These are phyloP conservation scores for Syncephalastrum sp. DNA, from an alignment of 371 early-diverging fungal species.

Conservation along the genomic window DNA sequence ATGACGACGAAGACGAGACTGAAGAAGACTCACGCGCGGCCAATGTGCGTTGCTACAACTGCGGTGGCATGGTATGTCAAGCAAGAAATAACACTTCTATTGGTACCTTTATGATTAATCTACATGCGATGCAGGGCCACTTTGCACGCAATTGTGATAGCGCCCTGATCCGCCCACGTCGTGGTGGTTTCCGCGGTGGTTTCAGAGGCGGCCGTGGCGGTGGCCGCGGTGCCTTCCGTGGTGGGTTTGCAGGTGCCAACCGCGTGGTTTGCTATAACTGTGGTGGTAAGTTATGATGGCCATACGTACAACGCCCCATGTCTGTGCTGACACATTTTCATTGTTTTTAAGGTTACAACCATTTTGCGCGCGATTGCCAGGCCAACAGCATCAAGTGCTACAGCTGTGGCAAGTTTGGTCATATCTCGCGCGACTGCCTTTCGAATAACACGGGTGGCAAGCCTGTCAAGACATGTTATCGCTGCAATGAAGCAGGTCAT, in stretches of 20 bases:
- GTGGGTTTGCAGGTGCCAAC: slow-evolving; percentile 12
- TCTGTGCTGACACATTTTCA: not conserved
- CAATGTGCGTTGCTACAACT: slow-evolving; percentile 52
- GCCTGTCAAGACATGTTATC: slow-evolving; percentile 37
- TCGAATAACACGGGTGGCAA: slow-evolving; percentile 11
- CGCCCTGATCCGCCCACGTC: slow-evolving; percentile 27
- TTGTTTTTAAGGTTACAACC: slow-evolving; percentile 45
- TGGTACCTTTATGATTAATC: slow-evolving; percentile 1
- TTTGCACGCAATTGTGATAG: slow-evolving; percentile 58
- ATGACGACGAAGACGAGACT: no score
- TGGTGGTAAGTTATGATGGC: slow-evolving; percentile 25
- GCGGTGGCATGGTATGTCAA: slow-evolving; percentile 52
- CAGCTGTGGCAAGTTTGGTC: slow-evolving; percentile 59
- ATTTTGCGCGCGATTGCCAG: slow-evolving; percentile 64
- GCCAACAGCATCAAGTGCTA: slow-evolving; percentile 62
- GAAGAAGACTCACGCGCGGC: not conserved
- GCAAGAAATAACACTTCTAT: slow-evolving; percentile 2
- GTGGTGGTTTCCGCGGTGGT: slow-evolving; percentile 21
- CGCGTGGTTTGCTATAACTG: slow-evolving; percentile 60
- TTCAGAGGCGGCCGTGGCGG: slow-evolving; percentile 17
- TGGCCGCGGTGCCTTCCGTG: slow-evolving; percentile 9
- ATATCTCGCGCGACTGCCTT: slow-evolving; percentile 56
- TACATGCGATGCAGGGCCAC: slow-evolving; percentile 46
- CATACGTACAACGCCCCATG: not conserved
- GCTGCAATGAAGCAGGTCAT: slow-evolving; percentile 37